Evolutionary conservation across 2,329 filamentous ascomycete genomes (phyloP), one percentile per base, ranked within the genome.

Genomic region (Apiospora arundinis): DNA sequence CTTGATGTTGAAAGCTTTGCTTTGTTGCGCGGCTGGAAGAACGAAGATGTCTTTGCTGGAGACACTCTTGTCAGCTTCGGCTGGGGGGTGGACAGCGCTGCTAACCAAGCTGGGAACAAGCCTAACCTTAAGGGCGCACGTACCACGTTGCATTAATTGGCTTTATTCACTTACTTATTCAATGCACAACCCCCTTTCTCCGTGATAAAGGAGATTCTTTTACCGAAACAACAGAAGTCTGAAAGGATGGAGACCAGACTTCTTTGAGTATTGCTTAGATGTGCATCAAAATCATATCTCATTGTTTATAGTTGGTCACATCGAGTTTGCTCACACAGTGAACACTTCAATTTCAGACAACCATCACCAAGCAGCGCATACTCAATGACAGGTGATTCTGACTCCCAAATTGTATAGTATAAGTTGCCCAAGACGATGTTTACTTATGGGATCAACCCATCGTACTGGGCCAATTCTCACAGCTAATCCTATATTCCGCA

Each of bases 1-100:
- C 49, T 32, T 56, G 52, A n/a, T 37, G 6, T 37, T 18, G 32
- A 63, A 63, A 63, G 56, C 21, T 63, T 40, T 63, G 56, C 56
- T 63, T 63, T 63, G 56, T 40, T 63, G 56, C 56, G 32, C 52
- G 28, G 52, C 56, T 63, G 56, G 56, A 23, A 40, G 56, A 32
- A 63, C 56, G 56, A 18, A 63, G 56, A 40, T 63, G 56, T 21
- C 56, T 63, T 63, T 63, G 56, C 56, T 21, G n/a, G 56, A 63
- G 28, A 63, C 28, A 40, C 21, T 63, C 56, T n/a, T 63, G 56
- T 63, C 56, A 63, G 56, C 56, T 63, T 63, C 40, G 42, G 42
- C 3, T 32, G 52, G 52, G 28, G 56, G 56, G 40, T 40, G 56
- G 32, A 63, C 3, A 40, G 32, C 25, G 28, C 56, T n/a, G 56